Conservation (phyloP, 768 basidiomycete genomes). For the Pleurotus tuoliensis region DNA sequence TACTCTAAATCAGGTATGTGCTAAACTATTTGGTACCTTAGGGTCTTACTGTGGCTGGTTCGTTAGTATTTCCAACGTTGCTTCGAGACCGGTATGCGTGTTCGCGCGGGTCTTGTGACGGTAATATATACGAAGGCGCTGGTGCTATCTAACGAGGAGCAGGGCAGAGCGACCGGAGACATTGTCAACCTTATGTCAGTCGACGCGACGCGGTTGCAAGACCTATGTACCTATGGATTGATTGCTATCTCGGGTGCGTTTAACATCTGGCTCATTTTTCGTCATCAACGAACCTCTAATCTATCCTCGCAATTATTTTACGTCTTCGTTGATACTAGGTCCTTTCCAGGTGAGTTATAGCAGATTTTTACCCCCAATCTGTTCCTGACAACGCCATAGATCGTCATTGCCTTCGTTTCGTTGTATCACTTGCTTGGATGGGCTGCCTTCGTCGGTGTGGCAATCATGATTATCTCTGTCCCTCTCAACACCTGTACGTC, state of each 20-base stretch:
- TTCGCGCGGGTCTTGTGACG: slow-evolving; percentile 83
- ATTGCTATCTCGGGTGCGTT: slow-evolving; percentile 71
- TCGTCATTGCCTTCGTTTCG: slow-evolving; percentile 84
- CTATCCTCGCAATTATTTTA: not conserved
- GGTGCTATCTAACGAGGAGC: slow-evolving; percentile 82
- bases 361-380: not conserved
- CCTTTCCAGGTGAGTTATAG: slow-evolving; percentile 13
- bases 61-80: slow-evolving; percentile 80
- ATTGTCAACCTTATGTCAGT: slow-evolving; percentile 95
- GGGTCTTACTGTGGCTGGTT: not conserved
- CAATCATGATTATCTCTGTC: slow-evolving; percentile 80
- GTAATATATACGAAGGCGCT: slow-evolving; percentile 85
- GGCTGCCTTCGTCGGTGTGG: slow-evolving; percentile 88
- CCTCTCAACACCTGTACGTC: slow-evolving; percentile 61
- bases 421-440: slow-evolving; percentile 89
- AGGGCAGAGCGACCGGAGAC: slow-evolving; percentile 75
- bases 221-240: slow-evolving; percentile 78
- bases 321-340: not conserved
- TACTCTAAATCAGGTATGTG: slow-evolving; percentile 68
- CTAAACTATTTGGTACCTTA: no score
- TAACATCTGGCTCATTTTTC: not conserved
- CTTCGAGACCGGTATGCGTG: slow-evolving; percentile 86
- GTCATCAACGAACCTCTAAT: not conserved
- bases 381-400: slow-evolving; percentile 34
- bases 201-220: slow-evolving; percentile 74